Conservation (phyloP, 257 asterid species). For the Solanum appendiculatum region DNA sequence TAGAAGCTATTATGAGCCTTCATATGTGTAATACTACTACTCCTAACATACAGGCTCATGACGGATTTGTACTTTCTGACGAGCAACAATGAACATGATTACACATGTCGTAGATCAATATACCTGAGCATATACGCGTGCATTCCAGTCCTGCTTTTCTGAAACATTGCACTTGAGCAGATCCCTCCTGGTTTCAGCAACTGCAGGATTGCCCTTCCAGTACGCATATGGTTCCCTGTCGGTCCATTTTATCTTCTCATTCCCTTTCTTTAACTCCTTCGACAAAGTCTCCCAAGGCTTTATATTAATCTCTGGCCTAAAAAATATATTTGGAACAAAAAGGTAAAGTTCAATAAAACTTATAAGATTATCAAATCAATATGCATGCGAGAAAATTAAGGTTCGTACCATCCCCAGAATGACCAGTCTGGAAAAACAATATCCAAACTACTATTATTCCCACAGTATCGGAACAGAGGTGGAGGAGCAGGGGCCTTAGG, state of each 20-base stretch:
- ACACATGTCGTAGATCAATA: neutral
- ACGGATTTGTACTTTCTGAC: neutral
- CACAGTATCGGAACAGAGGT: conserved; percentile 32
- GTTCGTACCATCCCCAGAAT: conserved; percentile 38
- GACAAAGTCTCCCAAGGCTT: conserved; percentile 66
- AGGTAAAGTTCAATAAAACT: neutral
- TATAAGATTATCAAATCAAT: neutral
- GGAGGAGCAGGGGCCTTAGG: conserved; percentile 18
- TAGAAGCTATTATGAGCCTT: neutral
- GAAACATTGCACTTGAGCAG: conserved; percentile 68
- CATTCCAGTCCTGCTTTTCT: conserved; percentile 71
- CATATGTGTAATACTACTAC: neutral
- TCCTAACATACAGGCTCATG: neutral
- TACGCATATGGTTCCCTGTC: conserved; percentile 77
- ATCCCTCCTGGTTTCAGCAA: conserved; percentile 54
- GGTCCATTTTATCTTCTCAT: conserved; percentile 39
- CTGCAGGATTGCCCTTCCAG: conserved; percentile 77
- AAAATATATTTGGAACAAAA: neutral
- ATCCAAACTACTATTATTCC: conserved; percentile 22
- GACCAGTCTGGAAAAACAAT: conserved; percentile 50
- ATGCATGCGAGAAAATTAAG: neutral
- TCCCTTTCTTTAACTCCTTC: conserved; percentile 52
- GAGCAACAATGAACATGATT: neutral
- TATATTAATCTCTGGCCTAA: conserved; percentile 76
- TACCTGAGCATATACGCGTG: conserved; percentile 73